A percentile compares a stretch with the other conserved stretches of the same genome.
Conservation (phyloP, 1,284 basidiomycete species). For the Rhodofomes roseus region DNA sequence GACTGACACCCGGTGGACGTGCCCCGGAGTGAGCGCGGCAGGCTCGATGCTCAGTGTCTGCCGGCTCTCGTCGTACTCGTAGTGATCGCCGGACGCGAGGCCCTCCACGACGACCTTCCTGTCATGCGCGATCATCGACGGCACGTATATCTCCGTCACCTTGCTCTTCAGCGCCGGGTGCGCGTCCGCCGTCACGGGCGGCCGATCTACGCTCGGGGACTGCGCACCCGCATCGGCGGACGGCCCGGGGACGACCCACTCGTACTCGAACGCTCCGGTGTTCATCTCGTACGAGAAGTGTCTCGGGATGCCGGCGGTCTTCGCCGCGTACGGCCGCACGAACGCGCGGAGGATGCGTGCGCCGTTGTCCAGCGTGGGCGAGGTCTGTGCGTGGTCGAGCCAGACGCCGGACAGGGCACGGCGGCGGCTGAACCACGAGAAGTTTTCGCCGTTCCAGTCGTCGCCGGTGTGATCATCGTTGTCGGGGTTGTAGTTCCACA, state of each 20-base stretch:
- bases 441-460: constrained; percentile 95
- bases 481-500: constrained; percentile 94
- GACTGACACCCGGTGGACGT: constrained; percentile 46
- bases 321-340: constrained; percentile 78
- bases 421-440: constrained; percentile 82
- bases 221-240: constrained; percentile 7
- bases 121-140: constrained; percentile 54
- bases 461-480: constrained; percentile 83
- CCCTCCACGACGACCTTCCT: constrained; percentile 57
- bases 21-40: constrained; percentile 38
- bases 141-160: constrained; percentile 81
- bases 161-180: constrained; percentile 41
- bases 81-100: constrained; percentile 42
- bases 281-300: constrained; percentile 71
- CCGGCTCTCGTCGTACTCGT: constrained; percentile 50
- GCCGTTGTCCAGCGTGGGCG: constrained; percentile 73
- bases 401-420: constrained; percentile 51
- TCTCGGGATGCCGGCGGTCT: constrained; percentile 70
- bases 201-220: constrained; percentile 26
- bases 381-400: constrained; percentile 51
- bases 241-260: constrained; percentile 48
- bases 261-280: constrained; percentile 56
- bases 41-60: constrained; percentile 69
- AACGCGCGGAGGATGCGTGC: constrained; percentile 75
- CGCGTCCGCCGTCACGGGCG: constrained; percentile 31